A percentile compares a stretch with the other conserved stretches of the same genome.
These are phyloP conservation scores for Claviceps sp. DNA, from an alignment of 2,329 filamentous ascomycete species.

Conservation along the genomic window DNA sequence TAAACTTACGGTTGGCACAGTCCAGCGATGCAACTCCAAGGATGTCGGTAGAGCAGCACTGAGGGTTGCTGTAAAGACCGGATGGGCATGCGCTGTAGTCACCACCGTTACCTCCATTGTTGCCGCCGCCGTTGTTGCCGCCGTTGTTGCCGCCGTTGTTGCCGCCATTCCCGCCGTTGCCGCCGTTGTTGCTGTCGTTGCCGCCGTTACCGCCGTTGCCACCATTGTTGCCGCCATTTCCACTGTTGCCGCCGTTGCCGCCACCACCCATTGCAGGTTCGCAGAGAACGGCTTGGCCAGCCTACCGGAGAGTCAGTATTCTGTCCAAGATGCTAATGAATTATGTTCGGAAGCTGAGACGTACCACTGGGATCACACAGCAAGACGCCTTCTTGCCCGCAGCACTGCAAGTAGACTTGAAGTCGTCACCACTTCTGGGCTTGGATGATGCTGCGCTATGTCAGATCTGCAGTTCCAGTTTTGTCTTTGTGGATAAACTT, in stretches of 20 bases:
- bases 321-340: fast-evolving
- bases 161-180: background rate
- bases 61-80: conserved; percentile 16
- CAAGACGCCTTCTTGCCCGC: conserved; percentile 3
- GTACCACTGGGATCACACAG: conserved; percentile 7
- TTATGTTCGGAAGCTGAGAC: background rate
- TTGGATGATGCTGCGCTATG: background rate
- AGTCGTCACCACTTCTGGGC: conserved; percentile 1
- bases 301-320: background rate
- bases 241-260: background rate
- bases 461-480: background rate
- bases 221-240: background rate
- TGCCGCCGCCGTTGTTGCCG: background rate
- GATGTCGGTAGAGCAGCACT: conserved; percentile 36
- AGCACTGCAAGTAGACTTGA: conserved; percentile 3
- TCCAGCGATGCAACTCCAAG: conserved; percentile 33
- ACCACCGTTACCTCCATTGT: background rate
- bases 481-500: background rate
- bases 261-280: background rate
- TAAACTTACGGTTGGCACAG: conserved; percentile 18
- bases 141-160: background rate
- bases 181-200: background rate
- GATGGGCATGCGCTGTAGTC: conserved; percentile 8
- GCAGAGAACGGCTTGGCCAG: conserved; percentile 2
- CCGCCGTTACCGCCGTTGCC: background rate